Conservation (phyloP, 192 early-diverging fungal species). For the Coemansia sp. region DNA sequence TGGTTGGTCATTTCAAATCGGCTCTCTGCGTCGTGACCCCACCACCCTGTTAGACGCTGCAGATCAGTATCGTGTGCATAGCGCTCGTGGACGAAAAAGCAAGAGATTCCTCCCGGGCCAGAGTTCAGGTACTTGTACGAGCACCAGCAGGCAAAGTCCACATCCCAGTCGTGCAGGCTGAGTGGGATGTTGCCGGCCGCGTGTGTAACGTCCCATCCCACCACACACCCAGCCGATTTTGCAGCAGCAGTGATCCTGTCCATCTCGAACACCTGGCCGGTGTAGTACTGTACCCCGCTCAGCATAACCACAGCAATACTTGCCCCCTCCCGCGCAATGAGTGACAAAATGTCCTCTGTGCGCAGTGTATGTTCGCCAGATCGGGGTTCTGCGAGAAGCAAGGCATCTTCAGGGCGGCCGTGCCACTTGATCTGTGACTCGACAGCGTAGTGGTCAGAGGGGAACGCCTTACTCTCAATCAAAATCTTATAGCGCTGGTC, state of each 20-base stretch:
- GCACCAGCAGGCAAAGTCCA: conserved; percentile 98
- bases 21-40: conserved; percentile 79
- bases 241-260: conserved; percentile 78
- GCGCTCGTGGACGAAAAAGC: conserved; percentile 86
- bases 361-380: conserved; percentile 67
- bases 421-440: conserved; percentile 88
- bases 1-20: conserved; percentile 87
- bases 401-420: conserved; percentile 62
- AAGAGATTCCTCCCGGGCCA: conserved; percentile 93
- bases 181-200: conserved; percentile 92
- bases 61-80: conserved; percentile 61
- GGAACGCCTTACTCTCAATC: conserved; percentile 91
- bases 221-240: conserved; percentile 79
- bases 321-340: conserved; percentile 71
- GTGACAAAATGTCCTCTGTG: conserved; percentile 78
- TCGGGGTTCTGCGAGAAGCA: conserved; percentile 76
- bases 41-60: conserved; percentile 86
- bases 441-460: conserved; percentile 92
- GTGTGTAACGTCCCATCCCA: conserved; percentile 95
- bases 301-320: conserved; percentile 85
- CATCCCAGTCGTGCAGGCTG: conserved; percentile 89
- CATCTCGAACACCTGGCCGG: conserved; percentile 87
- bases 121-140: conserved; percentile 99
- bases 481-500: conserved; percentile 73
- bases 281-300: conserved; percentile 93